A percentile compares a stretch with the other conserved stretches of the same genome.
These are phyloP conservation scores for Backusella macrospora DNA, from an alignment of 192 early-diverging fungal genomes.

Conservation along the genomic window DNA sequence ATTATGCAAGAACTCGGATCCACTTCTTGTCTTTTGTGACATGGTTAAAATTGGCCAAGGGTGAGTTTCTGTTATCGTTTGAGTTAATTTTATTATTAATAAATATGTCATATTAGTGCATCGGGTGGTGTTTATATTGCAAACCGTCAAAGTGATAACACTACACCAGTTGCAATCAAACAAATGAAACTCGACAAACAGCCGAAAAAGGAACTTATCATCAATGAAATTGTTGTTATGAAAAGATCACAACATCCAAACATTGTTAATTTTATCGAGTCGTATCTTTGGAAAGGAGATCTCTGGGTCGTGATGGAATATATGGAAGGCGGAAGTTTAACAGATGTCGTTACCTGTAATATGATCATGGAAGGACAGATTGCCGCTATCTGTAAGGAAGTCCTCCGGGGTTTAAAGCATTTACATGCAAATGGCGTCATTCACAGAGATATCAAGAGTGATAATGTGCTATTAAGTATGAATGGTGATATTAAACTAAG, in stretches of 20 bases:
- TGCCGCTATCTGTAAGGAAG: slow-evolving; percentile 80
- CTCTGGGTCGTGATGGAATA: slow-evolving; percentile 95
- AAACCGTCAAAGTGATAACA: slow-evolving; percentile 53
- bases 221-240: slow-evolving; percentile 92
- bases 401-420: slow-evolving; percentile 72
- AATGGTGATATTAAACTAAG: slow-evolving; percentile 76
- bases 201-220: slow-evolving; percentile 95
- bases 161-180: slow-evolving; percentile 87
- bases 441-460: slow-evolving; percentile 88
- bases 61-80: slow-evolving; percentile 16
- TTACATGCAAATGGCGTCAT: slow-evolving; percentile 80
- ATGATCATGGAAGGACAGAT: slow-evolving; percentile 87
- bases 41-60: slow-evolving; percentile 51
- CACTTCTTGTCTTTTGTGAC: slow-evolving; percentile 61
- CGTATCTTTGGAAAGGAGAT: slow-evolving; percentile 80
- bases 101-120: slow-evolving; percentile 53
- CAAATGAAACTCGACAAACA: slow-evolving; percentile 96
- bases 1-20: slow-evolving; percentile 88
- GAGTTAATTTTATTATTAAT: background rate
- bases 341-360: slow-evolving; percentile 80
- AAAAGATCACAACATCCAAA: slow-evolving; percentile 79
- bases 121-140: slow-evolving; percentile 94
- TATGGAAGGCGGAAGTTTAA: slow-evolving; percentile 88
- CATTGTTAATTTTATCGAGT: slow-evolving; percentile 90
- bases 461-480: slow-evolving; percentile 76